Conservation (phyloP, 345 rosid genomes). For the Gynandropsis gynandra region DNA sequence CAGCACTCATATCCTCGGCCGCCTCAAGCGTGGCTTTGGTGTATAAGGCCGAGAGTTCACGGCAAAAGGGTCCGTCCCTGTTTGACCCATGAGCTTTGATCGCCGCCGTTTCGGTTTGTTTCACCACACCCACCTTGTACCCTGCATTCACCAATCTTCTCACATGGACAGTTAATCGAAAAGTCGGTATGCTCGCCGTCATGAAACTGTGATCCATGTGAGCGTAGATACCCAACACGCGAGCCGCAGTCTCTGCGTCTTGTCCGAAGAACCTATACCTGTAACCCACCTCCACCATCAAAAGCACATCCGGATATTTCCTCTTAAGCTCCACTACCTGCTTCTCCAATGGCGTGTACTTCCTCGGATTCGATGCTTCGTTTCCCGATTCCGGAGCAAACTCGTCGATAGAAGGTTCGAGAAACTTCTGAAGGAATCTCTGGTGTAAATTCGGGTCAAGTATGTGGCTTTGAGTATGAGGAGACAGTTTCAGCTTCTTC, state of each 20-base stretch:
- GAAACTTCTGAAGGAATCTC: constrained; percentile 38
- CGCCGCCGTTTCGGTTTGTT: constrained; percentile 94
- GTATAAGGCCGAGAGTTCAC: constrained; percentile 78
- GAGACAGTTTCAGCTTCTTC: constrained; percentile 46
- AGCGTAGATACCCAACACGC: constrained; percentile 72
- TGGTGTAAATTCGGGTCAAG: constrained; percentile 44
- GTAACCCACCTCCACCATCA: constrained; percentile 96
- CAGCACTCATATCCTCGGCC: constrained; percentile 68
- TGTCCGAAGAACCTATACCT: constrained; percentile 85
- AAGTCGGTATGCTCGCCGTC: constrained; percentile 91
- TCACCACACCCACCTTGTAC: constrained; percentile 85
- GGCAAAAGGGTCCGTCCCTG: constrained; percentile 56
- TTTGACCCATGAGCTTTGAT: constrained; percentile 74
- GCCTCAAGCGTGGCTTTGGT: constrained; percentile 90
- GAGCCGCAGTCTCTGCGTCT: constrained; percentile 74
- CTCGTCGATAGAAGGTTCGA: constrained; percentile 17
- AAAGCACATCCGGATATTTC: constrained; percentile 59
- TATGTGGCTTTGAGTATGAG: constrained; percentile 41
- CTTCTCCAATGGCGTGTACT: constrained; percentile 77
- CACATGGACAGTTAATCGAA: constrained; percentile 72
- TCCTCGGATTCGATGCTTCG: constrained; percentile 20
- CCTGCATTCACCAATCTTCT: constrained; percentile 83
- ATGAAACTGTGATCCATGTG: constrained; percentile 70
- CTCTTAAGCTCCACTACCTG: constrained; percentile 70
- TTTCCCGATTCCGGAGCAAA: not conserved